Percentiles rank a stretch among this genome's conserved stretches.
phyloP scores from a whole-genome alignment of 257 asterid genomes.

The Fraxinus anomala region DNA sequence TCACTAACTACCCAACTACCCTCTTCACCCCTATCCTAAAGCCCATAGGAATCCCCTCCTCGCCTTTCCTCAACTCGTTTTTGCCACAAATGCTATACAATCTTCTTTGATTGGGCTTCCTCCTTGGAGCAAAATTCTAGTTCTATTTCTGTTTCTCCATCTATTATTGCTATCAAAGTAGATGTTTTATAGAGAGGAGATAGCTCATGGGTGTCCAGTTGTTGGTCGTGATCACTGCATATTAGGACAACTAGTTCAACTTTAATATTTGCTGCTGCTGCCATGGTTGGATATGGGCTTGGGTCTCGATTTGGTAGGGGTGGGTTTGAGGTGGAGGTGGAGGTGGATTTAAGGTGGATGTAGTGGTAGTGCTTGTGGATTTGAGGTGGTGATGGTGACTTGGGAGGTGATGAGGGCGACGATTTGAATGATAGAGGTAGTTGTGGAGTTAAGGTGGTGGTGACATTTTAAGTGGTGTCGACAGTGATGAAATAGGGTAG shows the following conservation, averaged over 20 bases:
- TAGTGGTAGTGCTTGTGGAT: no score
- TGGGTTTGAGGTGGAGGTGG: no score
- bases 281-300: conserved; percentile 79
- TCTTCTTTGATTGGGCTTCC: conserved; percentile 39
- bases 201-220: conserved; percentile 67
- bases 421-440: no score
- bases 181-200: conserved; percentile 55
- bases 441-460: no score
- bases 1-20: conserved; percentile 32
- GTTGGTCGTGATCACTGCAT: conserved; percentile 67
- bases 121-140: conserved; percentile 18
- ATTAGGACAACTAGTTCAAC: conserved; percentile 71
- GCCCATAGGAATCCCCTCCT: conserved; percentile 38
- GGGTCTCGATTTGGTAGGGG: conserved; percentile 67
- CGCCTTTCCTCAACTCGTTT: conserved; percentile 33
- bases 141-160: conserved; percentile 17
- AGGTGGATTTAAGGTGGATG: no score
- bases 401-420: no score
- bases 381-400: no score
- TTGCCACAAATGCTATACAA: conserved; percentile 31
- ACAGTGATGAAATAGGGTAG: no score
- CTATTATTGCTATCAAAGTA: conserved; percentile 28
- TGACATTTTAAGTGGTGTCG: no score
- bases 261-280: conserved; percentile 62
- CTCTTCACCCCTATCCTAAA: conserved; percentile 40